A percentile compares a stretch with the other conserved stretches of the same genome.
These are phyloP conservation scores for Avena insularis DNA, from an alignment of 176 grass and related monocot species.

Conservation along the genomic window DNA sequence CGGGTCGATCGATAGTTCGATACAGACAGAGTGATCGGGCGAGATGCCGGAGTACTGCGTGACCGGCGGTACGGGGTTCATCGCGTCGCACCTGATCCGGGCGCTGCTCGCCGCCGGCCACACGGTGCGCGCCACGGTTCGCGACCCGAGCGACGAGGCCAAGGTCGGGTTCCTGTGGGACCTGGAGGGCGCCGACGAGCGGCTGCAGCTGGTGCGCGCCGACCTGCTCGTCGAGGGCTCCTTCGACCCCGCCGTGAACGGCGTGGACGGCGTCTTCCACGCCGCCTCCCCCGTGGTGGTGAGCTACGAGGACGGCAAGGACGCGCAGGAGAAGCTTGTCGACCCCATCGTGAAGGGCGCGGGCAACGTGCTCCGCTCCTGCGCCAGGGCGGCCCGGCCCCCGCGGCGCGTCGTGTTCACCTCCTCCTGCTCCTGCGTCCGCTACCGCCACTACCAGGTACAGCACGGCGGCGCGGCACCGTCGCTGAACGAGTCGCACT, in stretches of 20 bases:
- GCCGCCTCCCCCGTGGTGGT: constrained; percentile 63
- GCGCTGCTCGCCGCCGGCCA: constrained; percentile 63
- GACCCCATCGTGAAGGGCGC: constrained; percentile 72
- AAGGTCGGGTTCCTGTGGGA: constrained; percentile 85
- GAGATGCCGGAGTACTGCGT: constrained; percentile 77
- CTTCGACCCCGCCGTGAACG: constrained; percentile 68
- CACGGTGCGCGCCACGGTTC: constrained; percentile 73
- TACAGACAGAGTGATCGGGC: not conserved
- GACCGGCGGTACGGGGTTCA: constrained; percentile 80
- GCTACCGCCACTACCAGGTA: constrained; percentile 54
- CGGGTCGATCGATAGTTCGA: not conserved
- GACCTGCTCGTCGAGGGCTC: constrained; percentile 73
- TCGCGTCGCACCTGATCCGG: constrained; percentile 68
- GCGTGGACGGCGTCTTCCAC: constrained; percentile 91
- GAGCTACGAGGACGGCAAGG: constrained; percentile 31
- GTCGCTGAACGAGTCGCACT: constrained; percentile 78
- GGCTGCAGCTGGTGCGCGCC: constrained; percentile 64
- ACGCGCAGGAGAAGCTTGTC: constrained; percentile 62
- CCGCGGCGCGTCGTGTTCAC: constrained; percentile 73
- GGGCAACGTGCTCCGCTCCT: constrained; percentile 78
- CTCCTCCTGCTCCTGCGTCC: constrained; percentile 75
- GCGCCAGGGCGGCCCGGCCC: constrained; percentile 43
- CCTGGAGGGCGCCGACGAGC: constrained; percentile 67
- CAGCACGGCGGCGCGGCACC: constrained; percentile 26
- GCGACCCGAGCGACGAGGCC: constrained; percentile 58